These are phyloP conservation scores for Apiotrichum sp. DNA, from an alignment of 1,284 basidiomycete genomes.

Conservation along the genomic window DNA sequence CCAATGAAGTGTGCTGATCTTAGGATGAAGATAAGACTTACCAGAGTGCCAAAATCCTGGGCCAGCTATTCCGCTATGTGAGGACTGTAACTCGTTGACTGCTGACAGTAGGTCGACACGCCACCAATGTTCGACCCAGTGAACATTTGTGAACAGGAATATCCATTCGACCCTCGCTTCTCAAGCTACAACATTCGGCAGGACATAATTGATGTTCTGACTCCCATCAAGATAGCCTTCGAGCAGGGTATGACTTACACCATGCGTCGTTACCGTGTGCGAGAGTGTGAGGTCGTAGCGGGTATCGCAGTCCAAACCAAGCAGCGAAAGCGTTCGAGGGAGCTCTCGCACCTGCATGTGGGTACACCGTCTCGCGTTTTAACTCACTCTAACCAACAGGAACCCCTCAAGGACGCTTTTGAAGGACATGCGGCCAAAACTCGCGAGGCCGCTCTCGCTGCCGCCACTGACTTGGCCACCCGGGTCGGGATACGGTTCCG, in stretches of 20 bases:
- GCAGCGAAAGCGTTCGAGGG: conserved; percentile 29
- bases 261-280: conserved; percentile 34
- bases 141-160: conserved; percentile 22
- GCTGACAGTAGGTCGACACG: conserved; percentile 24
- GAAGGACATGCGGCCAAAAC: conserved; percentile 18
- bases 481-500: background rate
- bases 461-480: conserved; percentile 11
- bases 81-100: background rate
- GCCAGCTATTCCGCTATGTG: conserved; percentile 39
- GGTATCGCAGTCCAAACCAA: conserved; percentile 36
- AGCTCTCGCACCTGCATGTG: conserved; percentile 14
- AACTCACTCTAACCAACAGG: conserved; percentile 16
- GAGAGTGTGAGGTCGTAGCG: conserved; percentile 35
- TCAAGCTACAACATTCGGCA: conserved; percentile 18
- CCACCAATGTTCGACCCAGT: conserved; percentile 30
- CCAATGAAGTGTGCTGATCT: background rate
- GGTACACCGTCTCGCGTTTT: no score
- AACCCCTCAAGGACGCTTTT: conserved; percentile 33
- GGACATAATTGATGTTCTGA: conserved; percentile 26
- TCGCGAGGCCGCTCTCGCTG: conserved; percentile 14
- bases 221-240: conserved; percentile 30
- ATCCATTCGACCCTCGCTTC: conserved; percentile 24
- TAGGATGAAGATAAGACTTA: conserved; percentile 27
- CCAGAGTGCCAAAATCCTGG: conserved; percentile 35
- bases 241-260: conserved; percentile 33